Evolutionary conservation across 495 filamentous ascomycete genomes (phyloP).

Genomic region (Penicillium longicatenatum): DNA sequence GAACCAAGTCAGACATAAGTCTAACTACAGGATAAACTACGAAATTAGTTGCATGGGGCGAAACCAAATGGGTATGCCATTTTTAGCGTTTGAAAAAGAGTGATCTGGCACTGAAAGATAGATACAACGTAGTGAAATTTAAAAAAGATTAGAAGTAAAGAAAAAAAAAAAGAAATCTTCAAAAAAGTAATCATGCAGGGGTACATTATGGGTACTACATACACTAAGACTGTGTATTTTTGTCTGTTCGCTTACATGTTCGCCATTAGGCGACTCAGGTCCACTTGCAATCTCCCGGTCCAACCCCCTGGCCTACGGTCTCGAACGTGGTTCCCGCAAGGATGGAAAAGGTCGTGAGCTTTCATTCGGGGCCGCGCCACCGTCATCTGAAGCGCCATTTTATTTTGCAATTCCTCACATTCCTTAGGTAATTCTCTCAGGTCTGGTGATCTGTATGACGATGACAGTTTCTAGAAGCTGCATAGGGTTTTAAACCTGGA

Average conservation of each 20-base stretch:
- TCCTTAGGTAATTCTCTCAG: constrained; percentile 6
- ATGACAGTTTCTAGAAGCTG: constrained; percentile 7
- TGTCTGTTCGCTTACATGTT: neutral
- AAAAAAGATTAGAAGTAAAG: neutral
- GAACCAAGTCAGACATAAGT: constrained; percentile 23
- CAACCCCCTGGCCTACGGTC: constrained; percentile 15
- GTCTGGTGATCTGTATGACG: constrained; percentile 10
- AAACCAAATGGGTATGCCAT: neutral
- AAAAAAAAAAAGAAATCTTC: neutral
- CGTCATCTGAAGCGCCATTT: constrained; percentile 8
- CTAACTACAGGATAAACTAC: neutral
- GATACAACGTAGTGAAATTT: neutral
- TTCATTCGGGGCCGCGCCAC: constrained; percentile 10
- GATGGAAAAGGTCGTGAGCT: constrained; percentile 15
- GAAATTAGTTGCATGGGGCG: neutral
- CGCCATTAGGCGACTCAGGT: neutral
- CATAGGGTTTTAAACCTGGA: constrained; percentile 9
- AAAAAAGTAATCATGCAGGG: neutral
- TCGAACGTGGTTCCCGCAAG: constrained; percentile 29
- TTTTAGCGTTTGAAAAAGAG: neutral
- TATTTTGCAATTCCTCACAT: constrained; percentile 11
- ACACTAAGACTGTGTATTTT: neutral
- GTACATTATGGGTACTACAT: neutral
- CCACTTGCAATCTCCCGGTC: constrained; percentile 19
- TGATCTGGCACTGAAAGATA: neutral